Evolutionary conservation across 148 eudicot genomes (phyloP).

Genomic region (Diospyros lotus): DNA sequence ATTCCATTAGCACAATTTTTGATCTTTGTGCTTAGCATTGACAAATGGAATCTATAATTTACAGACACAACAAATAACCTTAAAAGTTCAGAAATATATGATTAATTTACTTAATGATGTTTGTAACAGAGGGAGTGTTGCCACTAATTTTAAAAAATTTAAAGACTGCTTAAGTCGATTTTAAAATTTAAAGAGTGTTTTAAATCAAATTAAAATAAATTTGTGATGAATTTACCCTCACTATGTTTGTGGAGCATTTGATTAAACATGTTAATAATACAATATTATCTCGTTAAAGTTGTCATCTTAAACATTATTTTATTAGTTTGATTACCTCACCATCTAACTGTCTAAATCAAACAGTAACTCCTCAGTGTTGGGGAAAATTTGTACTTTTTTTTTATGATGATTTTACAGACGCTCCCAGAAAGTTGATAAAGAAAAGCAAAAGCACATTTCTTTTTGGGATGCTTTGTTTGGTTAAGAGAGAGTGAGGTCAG

Average conservation of each 20-base stretch:
- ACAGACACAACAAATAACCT: no score
- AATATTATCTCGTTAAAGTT: not conserved
- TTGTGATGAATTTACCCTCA: no score
- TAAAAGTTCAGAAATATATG: no score
- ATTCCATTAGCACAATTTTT: no score
- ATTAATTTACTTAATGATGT: no score
- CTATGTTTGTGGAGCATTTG: not conserved
- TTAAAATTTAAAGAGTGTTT: no score
- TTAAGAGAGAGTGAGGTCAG: not conserved
- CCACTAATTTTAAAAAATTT: no score
- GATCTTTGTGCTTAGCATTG: no score
- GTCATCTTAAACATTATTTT: not conserved
- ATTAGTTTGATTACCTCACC: not conserved
- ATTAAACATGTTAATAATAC: not conserved
- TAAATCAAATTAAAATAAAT: no score
- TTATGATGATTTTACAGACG: slow-evolving; percentile 15
- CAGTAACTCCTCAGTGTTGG: slow-evolving; percentile 19
- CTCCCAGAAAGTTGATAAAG: slow-evolving; percentile 21
- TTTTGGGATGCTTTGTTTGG: slow-evolving; percentile 1
- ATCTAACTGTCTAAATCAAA: slow-evolving; percentile 16
- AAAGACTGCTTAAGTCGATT: no score
- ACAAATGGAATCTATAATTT: no score
- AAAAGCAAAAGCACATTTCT: slow-evolving; percentile 20
- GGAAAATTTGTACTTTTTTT: slow-evolving; percentile 7
- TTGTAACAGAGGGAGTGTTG: no score